Conservation (phyloP, 2,329 filamentous ascomycete genomes). For the Verticillium zaregamsianum region DNA sequence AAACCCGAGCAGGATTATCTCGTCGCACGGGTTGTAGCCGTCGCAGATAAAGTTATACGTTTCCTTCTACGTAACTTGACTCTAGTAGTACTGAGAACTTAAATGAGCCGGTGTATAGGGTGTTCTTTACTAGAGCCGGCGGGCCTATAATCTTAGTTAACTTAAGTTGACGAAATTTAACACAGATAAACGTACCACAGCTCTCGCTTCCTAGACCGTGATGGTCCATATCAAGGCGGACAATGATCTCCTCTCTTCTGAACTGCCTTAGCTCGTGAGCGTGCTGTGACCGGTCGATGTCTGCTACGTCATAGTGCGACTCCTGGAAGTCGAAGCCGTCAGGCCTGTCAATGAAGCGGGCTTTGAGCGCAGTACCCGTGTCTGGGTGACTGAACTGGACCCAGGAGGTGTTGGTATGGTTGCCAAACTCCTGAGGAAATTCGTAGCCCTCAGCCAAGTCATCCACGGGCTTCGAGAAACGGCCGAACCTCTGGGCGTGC, state of each 20-base stretch:
- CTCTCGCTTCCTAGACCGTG: slow-evolving; percentile 51
- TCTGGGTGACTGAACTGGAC: slow-evolving; percentile 36
- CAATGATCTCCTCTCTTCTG: slow-evolving; percentile 44
- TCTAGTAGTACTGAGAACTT: too few species aligned
- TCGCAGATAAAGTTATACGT: slow-evolving; percentile 22
- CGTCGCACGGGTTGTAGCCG: slow-evolving; percentile 27
- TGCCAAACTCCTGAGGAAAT: slow-evolving; percentile 64
- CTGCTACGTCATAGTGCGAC: slow-evolving; percentile 48
- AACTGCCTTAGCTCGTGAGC: slow-evolving; percentile 54
- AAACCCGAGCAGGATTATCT: slow-evolving; percentile 31
- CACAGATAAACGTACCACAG: too few species aligned
- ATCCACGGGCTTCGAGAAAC: slow-evolving; percentile 42
- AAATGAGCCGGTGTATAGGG: too few species aligned
- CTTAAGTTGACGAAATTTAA: too few species aligned
- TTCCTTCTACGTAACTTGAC: too few species aligned
- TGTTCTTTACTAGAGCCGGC: too few species aligned
- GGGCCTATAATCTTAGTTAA: too few species aligned
- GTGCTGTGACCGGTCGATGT: slow-evolving; percentile 53
- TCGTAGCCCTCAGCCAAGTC: slow-evolving; percentile 59
- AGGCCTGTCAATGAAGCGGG: slow-evolving; percentile 36
- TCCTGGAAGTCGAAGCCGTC: slow-evolving; percentile 53
- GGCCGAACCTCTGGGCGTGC: slow-evolving; percentile 52
- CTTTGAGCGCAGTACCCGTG: slow-evolving; percentile 30
- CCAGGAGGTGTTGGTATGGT: slow-evolving; percentile 60
- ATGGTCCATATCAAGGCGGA: slow-evolving; percentile 57